Conservation (phyloP, 2,329 filamentous ascomycete species). For the Stachybotrys chartarum region DNA sequence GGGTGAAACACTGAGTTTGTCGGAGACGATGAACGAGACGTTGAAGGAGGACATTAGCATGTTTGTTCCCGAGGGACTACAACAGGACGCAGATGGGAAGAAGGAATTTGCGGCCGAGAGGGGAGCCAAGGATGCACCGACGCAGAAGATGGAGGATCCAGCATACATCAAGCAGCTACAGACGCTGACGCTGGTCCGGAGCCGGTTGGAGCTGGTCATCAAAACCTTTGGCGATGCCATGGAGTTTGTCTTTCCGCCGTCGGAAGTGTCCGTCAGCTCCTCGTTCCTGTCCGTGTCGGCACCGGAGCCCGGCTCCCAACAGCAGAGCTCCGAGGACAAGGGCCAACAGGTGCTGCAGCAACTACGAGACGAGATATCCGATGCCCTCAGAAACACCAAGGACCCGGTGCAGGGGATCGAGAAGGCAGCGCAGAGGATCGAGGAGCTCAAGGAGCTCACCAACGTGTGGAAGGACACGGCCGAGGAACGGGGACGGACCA, state of each 20-base stretch:
- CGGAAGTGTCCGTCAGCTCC: constrained; percentile 74
- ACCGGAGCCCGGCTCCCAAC: constrained; percentile 59
- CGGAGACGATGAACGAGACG: constrained; percentile 68
- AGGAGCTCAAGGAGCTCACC: constrained; percentile 68
- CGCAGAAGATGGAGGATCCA: constrained; percentile 37
- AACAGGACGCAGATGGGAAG: constrained; percentile 19
- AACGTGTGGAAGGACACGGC: constrained; percentile 92
- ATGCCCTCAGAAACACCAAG: constrained; percentile 49
- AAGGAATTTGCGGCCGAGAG: constrained; percentile 7
- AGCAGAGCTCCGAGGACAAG: constrained; percentile 73
- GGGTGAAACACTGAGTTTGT: constrained; percentile 78
- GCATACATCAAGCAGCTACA: constrained; percentile 71
- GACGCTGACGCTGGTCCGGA: constrained; percentile 73
- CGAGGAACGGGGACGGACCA: constrained; percentile 78
- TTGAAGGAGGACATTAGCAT: constrained; percentile 64
- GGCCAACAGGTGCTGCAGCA: constrained; percentile 72
- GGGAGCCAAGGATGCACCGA: constrained; percentile 7
- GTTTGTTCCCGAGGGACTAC: constrained; percentile 55
- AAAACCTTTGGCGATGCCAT: constrained; percentile 91
- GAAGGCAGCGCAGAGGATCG: constrained; percentile 65
- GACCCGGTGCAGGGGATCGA: constrained; percentile 63
- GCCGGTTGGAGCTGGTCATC: constrained; percentile 82
- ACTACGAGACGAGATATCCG: constrained; percentile 64
- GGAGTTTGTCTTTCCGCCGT: constrained; percentile 88
- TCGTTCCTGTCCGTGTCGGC: constrained; percentile 87